Evolutionary conservation across 2,329 filamentous ascomycete genomes (phyloP).

Genomic region (Fusarium virguliforme): DNA sequence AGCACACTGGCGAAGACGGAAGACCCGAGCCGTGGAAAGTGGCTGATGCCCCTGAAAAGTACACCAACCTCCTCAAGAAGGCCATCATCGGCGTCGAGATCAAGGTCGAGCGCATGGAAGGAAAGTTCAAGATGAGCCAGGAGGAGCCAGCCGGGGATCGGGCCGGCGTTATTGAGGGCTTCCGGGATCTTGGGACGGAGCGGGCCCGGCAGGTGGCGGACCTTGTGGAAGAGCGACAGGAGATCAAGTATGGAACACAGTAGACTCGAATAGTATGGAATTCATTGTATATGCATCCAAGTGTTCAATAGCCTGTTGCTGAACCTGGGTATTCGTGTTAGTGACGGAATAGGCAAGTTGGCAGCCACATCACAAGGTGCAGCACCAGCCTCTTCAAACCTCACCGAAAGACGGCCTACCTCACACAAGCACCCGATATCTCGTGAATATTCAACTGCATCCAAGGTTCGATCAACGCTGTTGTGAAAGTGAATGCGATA

Average conservation of each 20-base stretch:
- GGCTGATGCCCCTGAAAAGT: background rate
- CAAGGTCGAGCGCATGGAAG: constrained; percentile 3
- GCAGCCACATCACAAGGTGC: background rate
- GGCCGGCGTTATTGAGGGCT: background rate
- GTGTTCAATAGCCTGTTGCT: background rate
- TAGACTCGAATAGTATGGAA: background rate
- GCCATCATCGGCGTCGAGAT: background rate
- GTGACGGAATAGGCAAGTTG: too few species aligned
- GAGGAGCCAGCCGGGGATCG: background rate
- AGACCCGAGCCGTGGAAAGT: background rate
- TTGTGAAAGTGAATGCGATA: background rate
- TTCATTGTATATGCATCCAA: background rate
- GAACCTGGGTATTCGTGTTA: background rate
- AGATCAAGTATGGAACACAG: background rate
- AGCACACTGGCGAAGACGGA: background rate
- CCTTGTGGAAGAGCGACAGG: background rate
- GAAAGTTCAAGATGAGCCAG: constrained; percentile 6
- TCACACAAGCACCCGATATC: background rate
- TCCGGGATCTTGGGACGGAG: background rate
- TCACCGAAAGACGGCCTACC: background rate
- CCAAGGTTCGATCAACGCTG: too few species aligned
- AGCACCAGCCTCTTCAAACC: background rate
- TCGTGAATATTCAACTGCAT: background rate
- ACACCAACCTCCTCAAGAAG: background rate
- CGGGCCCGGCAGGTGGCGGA: background rate